A percentile compares a stretch with the other conserved stretches of the same genome.
These are phyloP conservation scores for Apostasia shenzhenica DNA, from an alignment of 106 monocot genomes.

Conservation along the genomic window DNA sequence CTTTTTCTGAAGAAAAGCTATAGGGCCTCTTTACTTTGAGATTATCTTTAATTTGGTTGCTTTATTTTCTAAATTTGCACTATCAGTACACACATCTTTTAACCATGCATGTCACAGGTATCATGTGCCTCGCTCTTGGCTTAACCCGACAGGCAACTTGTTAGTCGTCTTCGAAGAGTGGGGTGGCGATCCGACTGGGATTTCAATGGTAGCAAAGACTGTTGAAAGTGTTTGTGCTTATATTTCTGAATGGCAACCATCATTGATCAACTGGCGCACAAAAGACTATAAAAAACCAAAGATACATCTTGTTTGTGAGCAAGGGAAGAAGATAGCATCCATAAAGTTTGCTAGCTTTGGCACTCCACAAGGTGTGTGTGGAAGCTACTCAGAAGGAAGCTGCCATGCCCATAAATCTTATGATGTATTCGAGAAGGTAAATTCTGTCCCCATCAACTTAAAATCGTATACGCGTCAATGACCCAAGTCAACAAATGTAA, in stretches of 20 bases:
- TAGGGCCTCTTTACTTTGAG: too few relatives aligned
- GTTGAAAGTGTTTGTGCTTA: constrained; percentile 67
- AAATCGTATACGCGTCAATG: neutral
- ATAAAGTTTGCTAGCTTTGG: constrained; percentile 96
- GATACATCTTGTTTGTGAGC: constrained; percentile 57
- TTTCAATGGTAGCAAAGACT: constrained; percentile 65
- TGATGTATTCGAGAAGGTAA: constrained; percentile 78
- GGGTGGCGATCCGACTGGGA: constrained; percentile 71
- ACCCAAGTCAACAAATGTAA: too few relatives aligned
- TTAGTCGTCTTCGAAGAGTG: constrained; percentile 85
- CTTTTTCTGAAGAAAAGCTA: too few relatives aligned
- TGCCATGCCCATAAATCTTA: constrained; percentile 92
- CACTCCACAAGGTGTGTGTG: constrained; percentile 72
- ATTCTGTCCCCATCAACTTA: neutral
- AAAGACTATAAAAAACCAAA: constrained; percentile 48
- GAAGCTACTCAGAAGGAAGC: constrained; percentile 59
- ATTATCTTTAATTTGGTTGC: too few relatives aligned
- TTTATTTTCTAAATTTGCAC: too few relatives aligned
- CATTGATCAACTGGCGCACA: constrained; percentile 47
- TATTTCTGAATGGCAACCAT: constrained; percentile 81
- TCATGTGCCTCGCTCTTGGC: constrained; percentile 88
- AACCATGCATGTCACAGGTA: constrained; percentile 43
- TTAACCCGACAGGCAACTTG: constrained; percentile 71
- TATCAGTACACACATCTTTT: neutral
- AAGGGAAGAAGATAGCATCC: constrained; percentile 51